These are phyloP conservation scores for Pichia sp. DNA, from an alignment of 1,139 yeast species.

Conservation along the genomic window DNA sequence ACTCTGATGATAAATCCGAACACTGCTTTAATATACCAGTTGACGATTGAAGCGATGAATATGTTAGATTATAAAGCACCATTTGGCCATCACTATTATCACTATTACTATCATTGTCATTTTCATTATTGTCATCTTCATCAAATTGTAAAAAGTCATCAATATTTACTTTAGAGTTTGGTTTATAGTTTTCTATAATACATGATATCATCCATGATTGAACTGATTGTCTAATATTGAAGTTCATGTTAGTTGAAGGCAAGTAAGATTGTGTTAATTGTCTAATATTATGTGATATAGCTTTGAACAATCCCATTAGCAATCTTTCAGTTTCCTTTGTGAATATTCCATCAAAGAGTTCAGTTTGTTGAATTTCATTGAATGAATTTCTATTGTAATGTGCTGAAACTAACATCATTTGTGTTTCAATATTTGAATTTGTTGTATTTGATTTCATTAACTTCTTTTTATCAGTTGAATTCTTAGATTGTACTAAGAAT, in stretches of 20 bases:
- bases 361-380: conserved; percentile 14
- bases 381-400: conserved; percentile 13
- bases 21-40: conserved; percentile 13
- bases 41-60: conserved; percentile 16
- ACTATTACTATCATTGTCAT: conserved; percentile 5
- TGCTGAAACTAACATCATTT: conserved; percentile 16
- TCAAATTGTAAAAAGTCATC: conserved; percentile 28
- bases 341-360: conserved; percentile 17
- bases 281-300: conserved; percentile 1
- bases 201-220: conserved; percentile 18
- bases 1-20: conserved; percentile 7
- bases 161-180: neutral
- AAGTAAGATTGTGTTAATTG: neutral
- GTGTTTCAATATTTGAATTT: conserved; percentile 10
- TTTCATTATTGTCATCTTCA: conserved; percentile 12
- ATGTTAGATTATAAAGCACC: conserved; percentile 6
- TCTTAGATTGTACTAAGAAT: conserved; percentile 5
- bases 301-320: conserved; percentile 11
- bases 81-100: neutral
- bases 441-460: conserved; percentile 5
- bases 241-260: neutral
- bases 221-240: conserved; percentile 9
- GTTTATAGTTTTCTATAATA: conserved; percentile 1
- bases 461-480: conserved; percentile 13
- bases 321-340: conserved; percentile 18